phyloP scores from a whole-genome alignment of 148 eudicot genomes.

The Cornus kousa region DNA sequence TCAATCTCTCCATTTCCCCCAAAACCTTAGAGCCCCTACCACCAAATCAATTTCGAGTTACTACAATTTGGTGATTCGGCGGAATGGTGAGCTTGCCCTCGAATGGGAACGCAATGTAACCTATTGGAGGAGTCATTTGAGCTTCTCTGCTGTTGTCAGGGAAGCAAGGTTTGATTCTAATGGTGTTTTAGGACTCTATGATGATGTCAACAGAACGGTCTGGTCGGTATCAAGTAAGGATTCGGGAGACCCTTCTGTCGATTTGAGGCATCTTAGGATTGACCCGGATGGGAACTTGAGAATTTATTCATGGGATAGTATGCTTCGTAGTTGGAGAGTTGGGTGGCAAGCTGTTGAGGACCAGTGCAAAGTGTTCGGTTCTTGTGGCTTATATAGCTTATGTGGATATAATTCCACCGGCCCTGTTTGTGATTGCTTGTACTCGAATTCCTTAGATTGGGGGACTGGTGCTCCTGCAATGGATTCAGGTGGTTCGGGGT shows the following conservation, averaged over 20 bases:
- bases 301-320: constrained; percentile 52
- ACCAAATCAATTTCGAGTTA: constrained; percentile 42
- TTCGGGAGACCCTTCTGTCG: constrained; percentile 39
- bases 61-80: constrained; percentile 42
- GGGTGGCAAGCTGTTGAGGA: constrained; percentile 70
- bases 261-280: constrained; percentile 48
- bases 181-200: constrained; percentile 53
- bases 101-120: constrained; percentile 68
- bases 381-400: constrained; percentile 56
- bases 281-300: constrained; percentile 62
- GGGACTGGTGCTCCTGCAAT: constrained; percentile 18
- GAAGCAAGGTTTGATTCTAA: constrained; percentile 46
- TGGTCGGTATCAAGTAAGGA: constrained; percentile 54
- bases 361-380: constrained; percentile 56
- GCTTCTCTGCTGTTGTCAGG: constrained; percentile 25
- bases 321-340: constrained; percentile 37
- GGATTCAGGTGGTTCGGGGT: constrained; percentile 32
- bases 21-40: constrained; percentile 55
- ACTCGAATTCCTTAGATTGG: constrained; percentile 27
- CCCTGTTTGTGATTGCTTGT: constrained; percentile 53
- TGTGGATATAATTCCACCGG: constrained; percentile 52
- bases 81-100: constrained; percentile 46
- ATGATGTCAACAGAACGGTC: constrained; percentile 27
- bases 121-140: constrained; percentile 51
- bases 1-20: constrained; percentile 50